Conservation (phyloP, 1,284 basidiomycete species). For the Moesziomyces antarcticus region DNA sequence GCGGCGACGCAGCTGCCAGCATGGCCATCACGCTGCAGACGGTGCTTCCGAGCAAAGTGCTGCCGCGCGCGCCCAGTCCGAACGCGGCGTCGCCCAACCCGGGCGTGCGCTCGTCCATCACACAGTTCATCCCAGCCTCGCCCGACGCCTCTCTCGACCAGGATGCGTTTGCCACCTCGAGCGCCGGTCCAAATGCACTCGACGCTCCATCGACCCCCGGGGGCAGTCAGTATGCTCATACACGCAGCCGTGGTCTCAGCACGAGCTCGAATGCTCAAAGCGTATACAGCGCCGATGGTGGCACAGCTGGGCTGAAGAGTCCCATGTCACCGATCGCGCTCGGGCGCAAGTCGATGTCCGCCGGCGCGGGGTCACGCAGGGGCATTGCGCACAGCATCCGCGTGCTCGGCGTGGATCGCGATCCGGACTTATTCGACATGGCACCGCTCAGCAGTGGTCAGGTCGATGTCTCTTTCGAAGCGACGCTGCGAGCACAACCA, state of each 20-base stretch:
- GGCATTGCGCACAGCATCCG: slow-evolving; percentile 43
- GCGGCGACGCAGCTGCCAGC: neutral
- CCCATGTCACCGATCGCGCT: neutral
- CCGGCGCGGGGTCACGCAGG: slow-evolving; percentile 24
- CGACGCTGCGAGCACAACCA: slow-evolving; percentile 1
- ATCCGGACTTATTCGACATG: slow-evolving; percentile 24
- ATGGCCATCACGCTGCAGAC: slow-evolving; percentile 44
- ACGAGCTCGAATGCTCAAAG: neutral
- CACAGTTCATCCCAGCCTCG: slow-evolving; percentile 43
- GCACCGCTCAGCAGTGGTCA: slow-evolving; percentile 37
- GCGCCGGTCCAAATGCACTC: neutral
- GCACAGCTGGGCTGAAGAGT: slow-evolving; percentile 1
- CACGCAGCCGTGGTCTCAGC: neutral
- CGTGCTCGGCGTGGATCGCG: slow-evolving; percentile 28
- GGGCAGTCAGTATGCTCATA: neutral
- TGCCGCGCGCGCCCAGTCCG: slow-evolving; percentile 37
- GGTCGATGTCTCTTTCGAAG: slow-evolving; percentile 47
- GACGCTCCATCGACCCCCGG: neutral
- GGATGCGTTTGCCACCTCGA: neutral
- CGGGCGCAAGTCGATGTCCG: slow-evolving; percentile 26
- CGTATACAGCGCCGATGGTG: neutral
- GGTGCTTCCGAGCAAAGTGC: slow-evolving; percentile 32
- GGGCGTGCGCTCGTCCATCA: slow-evolving; percentile 36
- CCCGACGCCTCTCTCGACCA: slow-evolving; percentile 23
- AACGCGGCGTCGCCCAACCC: slow-evolving; percentile 38